These are phyloP conservation scores for Grifola frondosa DNA, from an alignment of 1,284 basidiomycete genomes.

Conservation along the genomic window DNA sequence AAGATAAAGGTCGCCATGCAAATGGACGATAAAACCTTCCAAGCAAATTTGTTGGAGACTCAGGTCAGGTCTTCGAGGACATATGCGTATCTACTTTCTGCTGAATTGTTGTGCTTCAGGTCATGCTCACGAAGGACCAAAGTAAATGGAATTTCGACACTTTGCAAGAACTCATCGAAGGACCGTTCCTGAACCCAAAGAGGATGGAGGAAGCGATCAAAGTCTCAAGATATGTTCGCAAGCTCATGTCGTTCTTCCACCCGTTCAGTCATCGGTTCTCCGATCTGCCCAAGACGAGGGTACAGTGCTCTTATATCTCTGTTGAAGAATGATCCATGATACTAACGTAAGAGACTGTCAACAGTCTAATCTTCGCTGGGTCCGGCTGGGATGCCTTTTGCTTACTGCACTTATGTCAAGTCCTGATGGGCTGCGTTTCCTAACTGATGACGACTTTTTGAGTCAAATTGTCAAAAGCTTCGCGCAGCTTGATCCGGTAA, in stretches of 20 bases:
- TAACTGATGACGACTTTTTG: conserved; percentile 87
- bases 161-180: conserved; percentile 88
- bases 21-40: conserved; percentile 92
- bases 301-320: conserved; percentile 31
- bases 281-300: conserved; percentile 74
- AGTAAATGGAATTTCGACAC: conserved; percentile 92
- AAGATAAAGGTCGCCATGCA: conserved; percentile 88
- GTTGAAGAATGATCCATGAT: not conserved
- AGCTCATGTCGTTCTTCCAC: conserved; percentile 91
- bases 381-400: conserved; percentile 80
- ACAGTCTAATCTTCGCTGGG: conserved; percentile 79
- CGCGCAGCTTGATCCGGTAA: conserved; percentile 88
- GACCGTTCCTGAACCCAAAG: conserved; percentile 87
- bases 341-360: not conserved
- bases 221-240: conserved; percentile 84
- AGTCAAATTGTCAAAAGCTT: conserved; percentile 86
- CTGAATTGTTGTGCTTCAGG: conserved; percentile 42
- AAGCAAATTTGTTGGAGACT: conserved; percentile 79
- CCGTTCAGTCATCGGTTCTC: conserved; percentile 88
- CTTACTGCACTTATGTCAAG: conserved; percentile 83
- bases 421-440: conserved; percentile 81
- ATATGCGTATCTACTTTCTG: not conserved
- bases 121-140: conserved; percentile 87
- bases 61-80: conserved; percentile 50
- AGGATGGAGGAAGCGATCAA: conserved; percentile 96